phyloP scores from a whole-genome alignment of 2,329 filamentous ascomycete genomes.

The Amesomyces nigricolor region DNA sequence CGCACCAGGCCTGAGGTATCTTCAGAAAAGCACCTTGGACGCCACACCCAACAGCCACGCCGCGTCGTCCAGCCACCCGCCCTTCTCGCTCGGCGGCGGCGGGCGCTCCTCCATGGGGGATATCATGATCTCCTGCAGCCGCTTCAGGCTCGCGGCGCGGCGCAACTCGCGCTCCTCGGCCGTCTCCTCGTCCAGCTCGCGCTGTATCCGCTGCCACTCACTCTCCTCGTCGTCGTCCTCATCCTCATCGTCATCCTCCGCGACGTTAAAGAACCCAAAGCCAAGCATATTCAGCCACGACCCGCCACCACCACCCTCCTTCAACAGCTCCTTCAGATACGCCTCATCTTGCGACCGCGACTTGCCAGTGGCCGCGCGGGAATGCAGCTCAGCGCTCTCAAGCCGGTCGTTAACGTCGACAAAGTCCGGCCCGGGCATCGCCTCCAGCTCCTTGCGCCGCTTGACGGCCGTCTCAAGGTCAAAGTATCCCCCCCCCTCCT shows the following conservation, averaged over 20 bases:
- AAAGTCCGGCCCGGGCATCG: slow-evolving; percentile 76
- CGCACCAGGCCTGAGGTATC: no score
- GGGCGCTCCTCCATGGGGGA: slow-evolving; percentile 40
- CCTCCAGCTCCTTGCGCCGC: slow-evolving; percentile 30
- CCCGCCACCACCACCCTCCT: slow-evolving; percentile 46
- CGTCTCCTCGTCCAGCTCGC: slow-evolving; percentile 26
- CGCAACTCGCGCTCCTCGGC: slow-evolving; percentile 24
- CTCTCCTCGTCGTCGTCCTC: slow-evolving; percentile 36
- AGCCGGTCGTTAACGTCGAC: slow-evolving; percentile 82
- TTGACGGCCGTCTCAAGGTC: slow-evolving; percentile 36
- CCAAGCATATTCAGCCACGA: slow-evolving; percentile 56
- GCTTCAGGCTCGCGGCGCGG: slow-evolving; percentile 32
- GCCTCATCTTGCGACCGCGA: slow-evolving; percentile 46
- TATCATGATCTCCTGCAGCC: slow-evolving; percentile 38
- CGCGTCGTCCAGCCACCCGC: slow-evolving; percentile 57
- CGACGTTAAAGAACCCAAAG: slow-evolving; percentile 58
- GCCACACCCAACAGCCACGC: slow-evolving; percentile 63
- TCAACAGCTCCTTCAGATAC: slow-evolving; percentile 51
- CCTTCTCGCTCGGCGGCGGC: slow-evolving; percentile 48
- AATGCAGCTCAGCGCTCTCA: slow-evolving; percentile 43
- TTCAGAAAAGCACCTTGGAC: background rate
- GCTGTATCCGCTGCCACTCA: slow-evolving; percentile 24
- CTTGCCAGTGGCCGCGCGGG: slow-evolving; percentile 34
- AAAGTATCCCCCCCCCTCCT: slow-evolving; percentile 42
- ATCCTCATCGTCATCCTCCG: slow-evolving; percentile 52